phyloP scores from a whole-genome alignment of 1,284 basidiomycete species.

The Trichosporon inkin region DNA sequence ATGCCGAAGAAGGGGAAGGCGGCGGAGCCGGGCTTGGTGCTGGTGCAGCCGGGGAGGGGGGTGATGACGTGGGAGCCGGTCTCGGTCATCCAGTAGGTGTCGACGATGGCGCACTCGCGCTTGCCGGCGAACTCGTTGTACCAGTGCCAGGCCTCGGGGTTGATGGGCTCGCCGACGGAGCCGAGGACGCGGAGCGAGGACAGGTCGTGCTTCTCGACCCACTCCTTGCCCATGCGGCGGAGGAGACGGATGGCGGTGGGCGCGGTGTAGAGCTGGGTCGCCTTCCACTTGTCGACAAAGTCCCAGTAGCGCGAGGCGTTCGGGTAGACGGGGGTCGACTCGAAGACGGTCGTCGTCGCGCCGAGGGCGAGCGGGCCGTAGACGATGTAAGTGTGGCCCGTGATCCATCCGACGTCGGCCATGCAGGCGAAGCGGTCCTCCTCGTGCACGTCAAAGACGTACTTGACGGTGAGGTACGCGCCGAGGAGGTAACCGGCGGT shows the following conservation, averaged over 20 bases:
- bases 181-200: slow-evolving; percentile 81
- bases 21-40: slow-evolving; percentile 93
- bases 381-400: slow-evolving; percentile 95
- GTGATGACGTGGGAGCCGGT: slow-evolving; percentile 94
- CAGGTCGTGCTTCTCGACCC: slow-evolving; percentile 81
- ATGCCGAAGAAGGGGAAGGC: slow-evolving; percentile 98
- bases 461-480: slow-evolving; percentile 86
- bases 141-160: slow-evolving; percentile 99
- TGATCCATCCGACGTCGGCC: slow-evolving; percentile 99
- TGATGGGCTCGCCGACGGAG: slow-evolving; percentile 95
- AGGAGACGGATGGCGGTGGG: slow-evolving; percentile 85
- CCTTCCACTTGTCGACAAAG: slow-evolving; percentile 83
- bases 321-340: slow-evolving; percentile 95
- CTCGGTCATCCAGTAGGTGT: slow-evolving; percentile 97
- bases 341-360: slow-evolving; percentile 88
- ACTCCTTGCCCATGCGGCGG: slow-evolving; percentile 79
- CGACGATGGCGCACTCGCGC: slow-evolving; percentile 87
- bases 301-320: slow-evolving; percentile 96
- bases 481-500: slow-evolving; percentile 58
- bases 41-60: slow-evolving; percentile 89
- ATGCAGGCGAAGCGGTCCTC: slow-evolving; percentile 93
- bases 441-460: slow-evolving; percentile 92
- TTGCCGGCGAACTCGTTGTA: slow-evolving; percentile 87
- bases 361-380: slow-evolving; percentile 89
- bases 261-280: slow-evolving; percentile 92